These are phyloP conservation scores for Colletotrichum godetiae DNA, from an alignment of 2,329 filamentous ascomycete genomes.

Conservation along the genomic window DNA sequence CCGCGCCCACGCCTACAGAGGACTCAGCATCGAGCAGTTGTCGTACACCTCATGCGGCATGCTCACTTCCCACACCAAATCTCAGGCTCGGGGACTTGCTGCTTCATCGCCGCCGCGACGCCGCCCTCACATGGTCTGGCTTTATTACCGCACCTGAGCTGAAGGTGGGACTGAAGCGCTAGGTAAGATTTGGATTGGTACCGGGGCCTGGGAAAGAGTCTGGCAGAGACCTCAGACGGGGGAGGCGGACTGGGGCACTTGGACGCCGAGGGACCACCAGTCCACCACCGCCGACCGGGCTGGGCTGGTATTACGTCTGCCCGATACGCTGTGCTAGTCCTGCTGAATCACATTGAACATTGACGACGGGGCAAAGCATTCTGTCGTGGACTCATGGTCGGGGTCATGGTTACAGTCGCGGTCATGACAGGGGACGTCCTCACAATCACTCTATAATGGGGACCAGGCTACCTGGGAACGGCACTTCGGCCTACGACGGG, in stretches of 20 bases:
- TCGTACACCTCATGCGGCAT: not conserved
- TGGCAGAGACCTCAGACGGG: not conserved
- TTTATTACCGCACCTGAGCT: not conserved
- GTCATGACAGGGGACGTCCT: not conserved
- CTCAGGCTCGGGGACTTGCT: not conserved
- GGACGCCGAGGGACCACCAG: not conserved
- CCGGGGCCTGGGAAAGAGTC: not conserved
- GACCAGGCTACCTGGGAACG: not conserved
- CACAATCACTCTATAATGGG: not conserved
- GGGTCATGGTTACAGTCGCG: not conserved
- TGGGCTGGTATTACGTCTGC: not conserved
- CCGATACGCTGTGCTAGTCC: not conserved
- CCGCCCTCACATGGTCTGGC: not conserved
- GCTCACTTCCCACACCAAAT: not conserved
- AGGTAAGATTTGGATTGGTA: not conserved
- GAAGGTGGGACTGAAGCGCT: not conserved
- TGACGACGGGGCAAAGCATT: not conserved
- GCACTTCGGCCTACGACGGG: not conserved
- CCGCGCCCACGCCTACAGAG: not conserved
- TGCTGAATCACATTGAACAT: not conserved
- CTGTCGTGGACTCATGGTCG: not conserved
- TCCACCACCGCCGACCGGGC: not conserved
- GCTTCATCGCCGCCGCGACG: not conserved
- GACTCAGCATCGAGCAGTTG: too few species aligned
- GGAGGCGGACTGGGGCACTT: not conserved